Base-by-base conservation (phyloP, 768 basidiomycete genomes). In the Calocera viscosa region DNA sequence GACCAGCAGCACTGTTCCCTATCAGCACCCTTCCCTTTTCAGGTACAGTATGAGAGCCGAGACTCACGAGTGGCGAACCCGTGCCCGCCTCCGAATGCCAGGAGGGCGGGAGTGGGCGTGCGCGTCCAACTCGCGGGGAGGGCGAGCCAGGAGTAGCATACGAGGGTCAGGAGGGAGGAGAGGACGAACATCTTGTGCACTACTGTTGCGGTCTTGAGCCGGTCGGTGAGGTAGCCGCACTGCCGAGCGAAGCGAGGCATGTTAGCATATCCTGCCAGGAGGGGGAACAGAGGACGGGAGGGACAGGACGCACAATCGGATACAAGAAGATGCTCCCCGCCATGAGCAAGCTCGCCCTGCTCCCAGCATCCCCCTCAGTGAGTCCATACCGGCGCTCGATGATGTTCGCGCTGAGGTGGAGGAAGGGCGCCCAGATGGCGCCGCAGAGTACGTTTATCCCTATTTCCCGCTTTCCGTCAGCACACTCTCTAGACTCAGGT, bases 351-450 rank as follows among this genome's bases (percentile, higher is more conserved):
- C 89, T 90, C 5, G 86, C 88, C 65, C 82, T 81, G 33, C 76
- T 80, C 63, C 86, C 83, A 1, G 88, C 87, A 68, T 81, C 78
- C 47, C 78, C 75, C 72, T 90, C 89, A 1, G 80, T 73, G 67
- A 90, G 73, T 28, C 78, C 69, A 71, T 86, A 91, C 7, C 89
- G 83, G 38, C 78, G 81, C 71, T 91, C 83, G 26, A 91, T 83
- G 65, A 91, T 81, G 71, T 89, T 90, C 88, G 89, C 80, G 14
- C 86, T 84, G 47, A 91, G 83, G 72, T 90, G 88, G 12, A 83
- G 84, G 73, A 89, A 90, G 1, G 89, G 90, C 1, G 83, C 78
- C 89, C 89, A 91, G 38, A 90, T 83, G 68, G 84, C 78, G 19
- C 89, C 89, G 68, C 87, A 91, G 17, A 90, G 76, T 14, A 90